phyloP scores from a whole-genome alignment of 2,329 filamentous ascomycete genomes.

The Microdochium bolleyi region DNA sequence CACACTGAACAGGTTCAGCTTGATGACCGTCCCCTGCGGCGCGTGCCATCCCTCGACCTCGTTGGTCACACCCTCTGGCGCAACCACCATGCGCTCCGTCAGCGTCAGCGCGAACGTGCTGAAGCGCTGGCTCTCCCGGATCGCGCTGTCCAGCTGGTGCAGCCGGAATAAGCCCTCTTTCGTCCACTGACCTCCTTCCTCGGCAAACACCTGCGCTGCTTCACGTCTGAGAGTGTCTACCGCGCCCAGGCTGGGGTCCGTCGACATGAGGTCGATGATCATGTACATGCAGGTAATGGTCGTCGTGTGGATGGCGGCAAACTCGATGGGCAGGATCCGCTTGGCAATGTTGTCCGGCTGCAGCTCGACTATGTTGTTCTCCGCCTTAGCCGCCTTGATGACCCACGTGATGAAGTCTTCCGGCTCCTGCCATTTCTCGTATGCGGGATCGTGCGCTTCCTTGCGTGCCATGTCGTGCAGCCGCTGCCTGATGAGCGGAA shows the following conservation, averaged over 20 bases:
- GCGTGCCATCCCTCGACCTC: slow-evolving; percentile 33
- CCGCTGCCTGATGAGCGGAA: slow-evolving; percentile 41
- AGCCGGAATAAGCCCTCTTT: slow-evolving; percentile 34
- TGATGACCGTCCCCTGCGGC: slow-evolving; percentile 33
- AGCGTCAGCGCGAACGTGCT: slow-evolving; percentile 38
- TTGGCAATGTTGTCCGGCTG: slow-evolving; percentile 38
- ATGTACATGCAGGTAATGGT: slow-evolving; percentile 39
- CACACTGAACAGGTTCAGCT: slow-evolving; percentile 32
- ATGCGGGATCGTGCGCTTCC: slow-evolving; percentile 27
- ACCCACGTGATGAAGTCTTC: slow-evolving; percentile 53
- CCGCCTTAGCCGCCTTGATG: slow-evolving; percentile 39
- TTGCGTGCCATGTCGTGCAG: slow-evolving; percentile 35
- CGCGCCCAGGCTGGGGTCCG: slow-evolving; percentile 23
- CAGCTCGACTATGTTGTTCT: slow-evolving; percentile 33
- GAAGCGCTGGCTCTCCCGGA: slow-evolving; percentile 43
- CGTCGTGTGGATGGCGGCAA: slow-evolving; percentile 52
- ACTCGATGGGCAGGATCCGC: slow-evolving; percentile 46
- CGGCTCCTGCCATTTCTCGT: slow-evolving; percentile 32
- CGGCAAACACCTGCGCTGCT: slow-evolving; percentile 20
- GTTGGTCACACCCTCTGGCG: slow-evolving; percentile 25
- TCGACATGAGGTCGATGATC: slow-evolving; percentile 36
- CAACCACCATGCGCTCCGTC: slow-evolving; percentile 36
- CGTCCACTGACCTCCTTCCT: slow-evolving; percentile 33
- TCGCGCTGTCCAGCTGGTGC: slow-evolving; percentile 39
- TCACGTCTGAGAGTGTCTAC: slow-evolving; percentile 35